A percentile compares a stretch with the other conserved stretches of the same genome.
phyloP scores from a whole-genome alignment of 2,329 filamentous ascomycete species.

The Xylariales sp. region DNA sequence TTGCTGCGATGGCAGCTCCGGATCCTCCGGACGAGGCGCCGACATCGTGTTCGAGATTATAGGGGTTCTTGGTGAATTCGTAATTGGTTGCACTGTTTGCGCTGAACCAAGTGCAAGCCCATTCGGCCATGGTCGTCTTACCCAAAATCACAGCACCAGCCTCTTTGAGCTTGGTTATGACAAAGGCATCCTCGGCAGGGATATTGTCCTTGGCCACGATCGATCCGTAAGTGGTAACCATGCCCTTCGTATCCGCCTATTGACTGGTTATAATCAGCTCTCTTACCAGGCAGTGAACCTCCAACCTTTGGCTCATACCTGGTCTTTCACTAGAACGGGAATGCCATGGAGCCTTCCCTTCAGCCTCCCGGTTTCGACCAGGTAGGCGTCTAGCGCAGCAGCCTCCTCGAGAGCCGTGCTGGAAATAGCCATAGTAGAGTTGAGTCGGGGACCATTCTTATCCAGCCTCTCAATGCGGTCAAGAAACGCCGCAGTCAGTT shows the following conservation, averaged over 20 bases:
- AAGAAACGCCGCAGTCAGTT: conserved; percentile 9
- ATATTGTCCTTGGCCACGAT: conserved; percentile 10
- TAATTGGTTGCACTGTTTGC: conserved; percentile 11
- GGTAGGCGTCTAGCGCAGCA: conserved; percentile 10
- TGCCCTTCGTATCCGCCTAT: conserved; percentile 15
- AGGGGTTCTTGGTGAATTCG: conserved; percentile 16
- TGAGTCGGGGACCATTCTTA: conserved; percentile 13
- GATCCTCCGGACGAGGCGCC: conserved; percentile 15
- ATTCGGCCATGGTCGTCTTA: conserved; percentile 16
- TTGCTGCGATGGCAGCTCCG: conserved; percentile 14
- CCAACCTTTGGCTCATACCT: no score
- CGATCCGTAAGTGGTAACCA: conserved; percentile 15
- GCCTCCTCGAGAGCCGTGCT: conserved; percentile 13
- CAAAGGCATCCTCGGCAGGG: conserved; percentile 13
- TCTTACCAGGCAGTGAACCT: no score
- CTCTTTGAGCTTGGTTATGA: conserved; percentile 12
- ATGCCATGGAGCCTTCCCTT: conserved; percentile 16
- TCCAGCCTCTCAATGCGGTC: conserved; percentile 14
- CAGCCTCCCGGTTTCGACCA: conserved; percentile 9
- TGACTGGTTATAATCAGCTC: background rate
- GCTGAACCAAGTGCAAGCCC: conserved; percentile 15
- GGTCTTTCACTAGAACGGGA: conserved; percentile 15
- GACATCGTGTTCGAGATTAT: conserved; percentile 13
- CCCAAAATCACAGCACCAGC: conserved; percentile 17
- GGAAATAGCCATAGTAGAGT: conserved; percentile 14